Evolutionary conservation across 2,329 filamentous ascomycete genomes (phyloP), one percentile per base, ranked within the genome.

Genomic region (Diaporthe ilicicola): DNA sequence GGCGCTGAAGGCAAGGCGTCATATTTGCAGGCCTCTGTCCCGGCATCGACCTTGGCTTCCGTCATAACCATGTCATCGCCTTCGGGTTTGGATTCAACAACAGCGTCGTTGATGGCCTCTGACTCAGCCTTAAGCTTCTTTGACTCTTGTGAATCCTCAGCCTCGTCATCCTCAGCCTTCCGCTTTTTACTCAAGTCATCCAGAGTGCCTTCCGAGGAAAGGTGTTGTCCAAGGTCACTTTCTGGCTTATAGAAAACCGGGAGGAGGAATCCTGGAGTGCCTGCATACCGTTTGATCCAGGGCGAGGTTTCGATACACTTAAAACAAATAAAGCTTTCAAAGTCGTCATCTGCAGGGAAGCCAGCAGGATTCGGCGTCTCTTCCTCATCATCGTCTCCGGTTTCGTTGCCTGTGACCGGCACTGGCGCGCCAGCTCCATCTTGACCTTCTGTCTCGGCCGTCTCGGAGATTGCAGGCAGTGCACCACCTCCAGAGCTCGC

Each of bases 261-360:
- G 0, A 89, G 85, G 0, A 98, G 84, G 77, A 99, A 98, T 0
- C 95, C 94, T 0, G 89, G 78, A 0, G 93, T 89, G 2, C 92
- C 92, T 7, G 93, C 94, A 78, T 98, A 98, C 74, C 87, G 86
- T 83, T 95, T 97, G 80, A 98, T 92, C 96, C 96, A 99, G 0
- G 94, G 93, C 76, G 94, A 90, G 1, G 94, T 90, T 50, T 95
- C 91, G 17, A 97, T 88, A 76, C 96, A 99, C 79, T 97, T 97
- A 84, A 96, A 97, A 84, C 96, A 99, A 46, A 99, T 88, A 77
- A 98, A 92, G 34, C 92, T 90, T 67, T 97, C 94, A 74, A 99
- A 99, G 37, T 92, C 90, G 34, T 97, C 94, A 76, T 98, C 95
- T 0, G 88, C 86, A 0, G 96, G 96, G 75, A 99, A 99, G 1